Percentiles rank a stretch among this genome's conserved stretches.
Evolutionary conservation across 768 basidiomycete genomes (phyloP).

Genomic region (Psilocybe sp.): DNA sequence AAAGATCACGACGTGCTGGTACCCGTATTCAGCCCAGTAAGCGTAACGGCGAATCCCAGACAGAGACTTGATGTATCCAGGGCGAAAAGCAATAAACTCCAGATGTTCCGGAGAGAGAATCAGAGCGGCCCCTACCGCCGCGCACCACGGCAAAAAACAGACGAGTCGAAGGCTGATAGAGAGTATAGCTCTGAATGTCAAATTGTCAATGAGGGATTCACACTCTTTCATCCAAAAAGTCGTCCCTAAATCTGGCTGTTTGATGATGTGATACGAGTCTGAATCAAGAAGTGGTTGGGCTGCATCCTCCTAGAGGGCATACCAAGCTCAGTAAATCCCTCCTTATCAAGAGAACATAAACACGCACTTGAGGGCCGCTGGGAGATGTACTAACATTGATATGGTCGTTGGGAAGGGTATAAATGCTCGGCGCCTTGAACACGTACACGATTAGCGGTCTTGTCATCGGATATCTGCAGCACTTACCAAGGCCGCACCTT

Average conservation of each 20-base stretch:
- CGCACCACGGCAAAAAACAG: conserved; percentile 44
- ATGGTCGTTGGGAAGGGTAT: conserved; percentile 26
- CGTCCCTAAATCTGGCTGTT: neutral
- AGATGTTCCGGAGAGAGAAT: conserved; percentile 34
- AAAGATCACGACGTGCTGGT: conserved; percentile 37
- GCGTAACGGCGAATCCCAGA: conserved; percentile 37
- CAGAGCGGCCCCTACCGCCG: conserved; percentile 40
- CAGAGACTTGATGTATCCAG: conserved; percentile 27
- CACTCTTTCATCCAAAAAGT: conserved; percentile 5
- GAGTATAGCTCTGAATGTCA: conserved; percentile 14
- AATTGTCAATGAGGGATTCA: conserved; percentile 2
- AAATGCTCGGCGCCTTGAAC: conserved; percentile 22
- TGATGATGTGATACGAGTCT: neutral
- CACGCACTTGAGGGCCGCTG: conserved; percentile 5
- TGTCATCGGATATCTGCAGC: neutral
- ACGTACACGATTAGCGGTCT: neutral
- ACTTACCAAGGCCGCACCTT: conserved; percentile 11
- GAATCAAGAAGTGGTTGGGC: neutral
- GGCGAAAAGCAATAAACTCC: conserved; percentile 31
- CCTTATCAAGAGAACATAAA: neutral
- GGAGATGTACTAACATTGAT: conserved; percentile 16
- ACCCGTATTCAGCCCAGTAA: conserved; percentile 36
- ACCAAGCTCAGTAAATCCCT: too few relatives aligned
- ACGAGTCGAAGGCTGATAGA: conserved; percentile 21
- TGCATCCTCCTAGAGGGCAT: neutral